Base-by-base conservation (phyloP, 202 grass and related monocot genomes). In the Setaria italica region DNA sequence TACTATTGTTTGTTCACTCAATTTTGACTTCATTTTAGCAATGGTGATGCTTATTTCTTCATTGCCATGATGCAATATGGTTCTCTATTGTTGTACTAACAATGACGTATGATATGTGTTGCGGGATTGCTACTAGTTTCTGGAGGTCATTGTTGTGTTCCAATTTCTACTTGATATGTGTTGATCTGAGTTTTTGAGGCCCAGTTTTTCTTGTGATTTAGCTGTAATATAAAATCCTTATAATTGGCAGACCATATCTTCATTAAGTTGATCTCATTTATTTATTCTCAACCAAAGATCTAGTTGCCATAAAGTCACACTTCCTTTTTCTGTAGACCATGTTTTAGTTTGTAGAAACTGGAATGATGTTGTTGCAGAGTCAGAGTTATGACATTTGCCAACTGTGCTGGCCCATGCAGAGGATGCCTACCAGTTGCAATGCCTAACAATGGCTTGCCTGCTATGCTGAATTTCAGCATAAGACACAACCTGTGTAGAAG, bases 401-500 rank as follows among this genome's bases (percentile, higher is more conserved):
- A 79, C 79, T 89, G 77, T 91, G 77, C 84, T 87, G 87, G 84
- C 84, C 87, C 70, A 58, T 86, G 89, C 89, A 86, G 87, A 86
- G 87, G 80, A 84, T 84, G 87, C 84, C 87, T 87, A 86, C 87
- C 87, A 89, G 86, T 89, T 89, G 87, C 84, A 82, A 84, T 89
- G 90, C 84, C 80, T 84, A 84, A 82, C 86, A 88, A 72, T 80
- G 89, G 89, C 89, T 82, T 88, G 82, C 89, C 82, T 72, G 68
- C 29, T 81, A 66, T 91, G 89, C 89, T 91, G 89, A 78, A 85
- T 88, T 85, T 85, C 82, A 88, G 86, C 89, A 91, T 88, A 78
- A 82, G 82, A 91, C 81, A 84, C 77, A 57, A 76, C 49, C 58
- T 84, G 85, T 86, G 85, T 88, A 91, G 90, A 91, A 88, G 90